Evolutionary conservation across 129 eudicot genomes (phyloP), one percentile per base, ranked within the genome.

Genomic region (Lactuca saligna): DNA sequence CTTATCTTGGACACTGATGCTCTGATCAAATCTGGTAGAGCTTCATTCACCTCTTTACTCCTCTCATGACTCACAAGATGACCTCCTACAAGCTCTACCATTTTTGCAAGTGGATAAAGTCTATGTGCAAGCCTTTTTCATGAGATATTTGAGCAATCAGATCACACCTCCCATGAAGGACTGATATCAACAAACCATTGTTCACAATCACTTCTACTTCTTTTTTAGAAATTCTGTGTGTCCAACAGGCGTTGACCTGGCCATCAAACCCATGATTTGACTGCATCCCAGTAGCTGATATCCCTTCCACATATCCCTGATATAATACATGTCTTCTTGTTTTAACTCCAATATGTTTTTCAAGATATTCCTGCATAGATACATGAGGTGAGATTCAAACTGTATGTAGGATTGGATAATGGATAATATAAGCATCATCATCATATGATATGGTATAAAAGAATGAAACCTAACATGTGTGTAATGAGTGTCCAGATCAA

Each of bases 11-110:
- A 49, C 66, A 79, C 80, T 72, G 94, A 80, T 74, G 96, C 94
- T 64, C 75, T 84, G 25, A 89, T 89, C 83, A 89, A 81, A 61
- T 84, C 88, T 35, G 61, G 59, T 31, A 89, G 90, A 70, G 85
- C 88, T 77, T 78, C 71, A 73, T 89, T 89, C 35, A 86, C 96
- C 93, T 89, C 75, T 53, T 59, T 61, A 57, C 60, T 65, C 53
- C 35, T n/a, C 59, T 9, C n/a, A 55, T 89, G 95, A 79, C 97
- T 93, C 80, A 93, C 99, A 49, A 93, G 90, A 85, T 93, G 98
- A 32, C 96, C 98, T 62, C 98, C 98, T 55, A 82, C 91, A 84
- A 93, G 87, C 39, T 93, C 98, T 37, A 84, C 88, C 90, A 93
- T 84, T 76, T 82, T 86, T 29, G 98, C 85, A 53, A 14, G 73